Conservation (phyloP, 208 protist genomes). For the Leptomonas seymouri region DNA sequence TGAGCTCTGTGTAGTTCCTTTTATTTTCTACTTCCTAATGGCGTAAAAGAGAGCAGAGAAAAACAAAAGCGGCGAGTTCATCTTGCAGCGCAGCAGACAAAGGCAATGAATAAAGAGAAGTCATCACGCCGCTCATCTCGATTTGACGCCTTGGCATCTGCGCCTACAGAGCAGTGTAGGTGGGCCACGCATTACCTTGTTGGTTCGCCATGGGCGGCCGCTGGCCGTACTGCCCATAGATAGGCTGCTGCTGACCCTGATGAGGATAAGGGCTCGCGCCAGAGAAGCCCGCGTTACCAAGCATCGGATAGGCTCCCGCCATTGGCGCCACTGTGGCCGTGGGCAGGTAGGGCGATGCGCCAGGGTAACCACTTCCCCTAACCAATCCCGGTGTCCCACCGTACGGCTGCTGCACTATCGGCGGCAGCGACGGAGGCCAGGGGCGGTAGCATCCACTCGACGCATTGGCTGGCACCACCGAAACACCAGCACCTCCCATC, state of each 20-base stretch:
- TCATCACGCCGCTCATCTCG: background rate
- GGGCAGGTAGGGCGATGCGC: background rate
- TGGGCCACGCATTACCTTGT: background rate
- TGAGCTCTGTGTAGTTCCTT: too few relatives aligned
- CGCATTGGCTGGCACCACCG: background rate
- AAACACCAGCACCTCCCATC: background rate
- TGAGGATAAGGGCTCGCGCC: constrained; percentile 1
- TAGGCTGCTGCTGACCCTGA: constrained; percentile 5
- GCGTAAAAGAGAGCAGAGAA: background rate
- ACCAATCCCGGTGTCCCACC: background rate
- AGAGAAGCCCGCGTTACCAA: constrained; percentile 1
- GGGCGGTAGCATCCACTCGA: background rate
- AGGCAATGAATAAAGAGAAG: too few relatives aligned
- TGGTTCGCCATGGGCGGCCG: background rate
- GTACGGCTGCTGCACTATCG: background rate
- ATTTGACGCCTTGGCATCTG: background rate
- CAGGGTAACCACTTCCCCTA: background rate
- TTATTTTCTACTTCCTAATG: background rate
- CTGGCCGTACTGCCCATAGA: constrained; percentile 9
- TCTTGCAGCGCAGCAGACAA: too few relatives aligned
- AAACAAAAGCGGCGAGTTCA: background rate
- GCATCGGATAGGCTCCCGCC: background rate
- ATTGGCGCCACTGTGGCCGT: background rate
- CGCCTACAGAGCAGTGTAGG: constrained; percentile 5
- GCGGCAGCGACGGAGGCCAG: background rate